These are phyloP conservation scores for Crinitomyces ghanaensis DNA, from an alignment of 805 yeast genomes.

Conservation along the genomic window DNA sequence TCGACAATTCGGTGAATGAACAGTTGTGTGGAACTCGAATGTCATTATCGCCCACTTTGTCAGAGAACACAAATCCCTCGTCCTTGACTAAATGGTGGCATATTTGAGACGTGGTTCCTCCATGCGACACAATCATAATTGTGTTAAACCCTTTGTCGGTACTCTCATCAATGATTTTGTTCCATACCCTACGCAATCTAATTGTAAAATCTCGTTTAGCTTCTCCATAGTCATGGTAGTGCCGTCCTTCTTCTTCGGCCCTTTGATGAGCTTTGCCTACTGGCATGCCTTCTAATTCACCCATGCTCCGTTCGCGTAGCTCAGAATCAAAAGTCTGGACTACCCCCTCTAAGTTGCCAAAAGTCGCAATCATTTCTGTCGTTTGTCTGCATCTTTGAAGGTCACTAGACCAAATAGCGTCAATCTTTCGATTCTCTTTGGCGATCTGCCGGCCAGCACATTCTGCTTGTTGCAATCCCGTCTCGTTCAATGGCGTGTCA, in stretches of 20 bases:
- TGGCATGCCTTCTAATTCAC: slow-evolving; percentile 65
- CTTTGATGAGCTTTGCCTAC: slow-evolving; percentile 47
- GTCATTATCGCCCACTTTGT: slow-evolving; percentile 30
- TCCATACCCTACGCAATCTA: slow-evolving; percentile 40
- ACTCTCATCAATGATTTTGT: slow-evolving; percentile 30
- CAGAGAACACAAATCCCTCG: slow-evolving; percentile 29
- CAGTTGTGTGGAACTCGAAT: slow-evolving; percentile 63
- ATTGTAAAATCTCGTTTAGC: slow-evolving; percentile 26
- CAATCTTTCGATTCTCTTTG: slow-evolving; percentile 25
- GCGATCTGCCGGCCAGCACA: slow-evolving; percentile 37
- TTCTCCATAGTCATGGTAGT: slow-evolving; percentile 61
- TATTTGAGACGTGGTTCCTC: slow-evolving; percentile 64
- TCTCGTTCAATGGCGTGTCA: slow-evolving; percentile 50
- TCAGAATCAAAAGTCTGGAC: slow-evolving; percentile 31
- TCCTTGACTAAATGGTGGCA: slow-evolving; percentile 38
- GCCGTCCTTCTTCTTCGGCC: slow-evolving; percentile 43
- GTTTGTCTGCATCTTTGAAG: slow-evolving; percentile 39
- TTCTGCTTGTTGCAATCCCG: slow-evolving; percentile 51
- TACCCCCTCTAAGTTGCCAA: slow-evolving; percentile 20
- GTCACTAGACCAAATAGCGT: slow-evolving; percentile 42
- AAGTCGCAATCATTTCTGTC: slow-evolving; percentile 29
- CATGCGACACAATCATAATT: slow-evolving; percentile 60
- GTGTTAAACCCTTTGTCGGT: slow-evolving; percentile 20
- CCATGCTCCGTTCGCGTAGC: slow-evolving; percentile 70
- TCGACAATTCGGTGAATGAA: slow-evolving; percentile 57